Conservation (phyloP, 2,329 filamentous ascomycete species). For the Aspergillus sp. region DNA sequence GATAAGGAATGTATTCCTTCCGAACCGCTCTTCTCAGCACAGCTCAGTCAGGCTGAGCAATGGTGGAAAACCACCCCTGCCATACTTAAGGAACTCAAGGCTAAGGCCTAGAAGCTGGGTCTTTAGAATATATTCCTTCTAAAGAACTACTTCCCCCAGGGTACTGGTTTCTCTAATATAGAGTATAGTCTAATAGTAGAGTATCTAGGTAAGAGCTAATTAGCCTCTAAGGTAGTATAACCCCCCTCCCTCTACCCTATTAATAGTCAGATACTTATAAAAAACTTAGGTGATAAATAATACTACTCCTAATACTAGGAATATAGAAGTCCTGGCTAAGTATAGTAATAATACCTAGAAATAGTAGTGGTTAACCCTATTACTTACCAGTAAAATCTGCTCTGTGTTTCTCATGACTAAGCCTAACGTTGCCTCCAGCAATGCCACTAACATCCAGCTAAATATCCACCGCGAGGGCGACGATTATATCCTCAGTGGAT, state of each 20-base stretch:
- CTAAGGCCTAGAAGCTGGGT: slow-evolving; percentile 73
- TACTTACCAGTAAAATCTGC: slow-evolving; percentile 79
- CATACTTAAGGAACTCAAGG: slow-evolving; percentile 85
- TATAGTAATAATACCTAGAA: slow-evolving; percentile 86
- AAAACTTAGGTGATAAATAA: slow-evolving; percentile 71
- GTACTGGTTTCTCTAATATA: slow-evolving; percentile 87
- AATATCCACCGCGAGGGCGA: slow-evolving; percentile 77
- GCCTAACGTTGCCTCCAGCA: slow-evolving; percentile 79
- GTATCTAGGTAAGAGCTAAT: slow-evolving; percentile 78
- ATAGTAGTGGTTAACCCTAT: slow-evolving; percentile 71
- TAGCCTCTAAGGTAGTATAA: slow-evolving; percentile 62
- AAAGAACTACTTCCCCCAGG: slow-evolving; percentile 91
- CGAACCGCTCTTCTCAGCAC: slow-evolving; percentile 73
- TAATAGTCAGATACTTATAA: not conserved
- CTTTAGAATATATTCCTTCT: slow-evolving; percentile 99
- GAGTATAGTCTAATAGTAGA: slow-evolving; percentile 99
- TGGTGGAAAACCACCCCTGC: slow-evolving; percentile 77
- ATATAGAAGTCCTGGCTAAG: slow-evolving; percentile 93
- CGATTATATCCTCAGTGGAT: slow-evolving; percentile 85
- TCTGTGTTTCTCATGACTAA: slow-evolving; percentile 95
- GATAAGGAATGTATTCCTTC: slow-evolving; percentile 90
- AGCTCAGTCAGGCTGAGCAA: slow-evolving; percentile 68
- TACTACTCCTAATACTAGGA: slow-evolving; percentile 85
- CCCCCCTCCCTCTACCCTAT: not conserved
- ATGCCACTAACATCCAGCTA: slow-evolving; percentile 89